phyloP scores from a whole-genome alignment of 768 basidiomycete genomes.

The Strobilomyces dryophilus region DNA sequence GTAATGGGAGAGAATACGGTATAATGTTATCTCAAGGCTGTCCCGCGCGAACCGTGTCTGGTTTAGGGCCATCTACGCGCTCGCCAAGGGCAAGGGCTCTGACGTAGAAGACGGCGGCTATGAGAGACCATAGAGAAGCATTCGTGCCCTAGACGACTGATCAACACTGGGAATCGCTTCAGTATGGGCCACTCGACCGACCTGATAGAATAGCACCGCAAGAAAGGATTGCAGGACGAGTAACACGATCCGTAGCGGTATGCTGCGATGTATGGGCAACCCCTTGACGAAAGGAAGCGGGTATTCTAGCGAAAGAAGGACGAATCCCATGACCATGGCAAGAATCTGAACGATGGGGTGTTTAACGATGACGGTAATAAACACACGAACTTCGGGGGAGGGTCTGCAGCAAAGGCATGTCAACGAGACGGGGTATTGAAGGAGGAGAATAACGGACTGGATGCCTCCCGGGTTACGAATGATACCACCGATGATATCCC shows the following conservation, averaged over 20 bases:
- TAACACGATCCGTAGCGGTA: slow-evolving; percentile 56
- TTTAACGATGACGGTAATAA: slow-evolving; percentile 74
- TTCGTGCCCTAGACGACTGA: slow-evolving; percentile 67
- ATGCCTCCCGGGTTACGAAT: slow-evolving; percentile 75
- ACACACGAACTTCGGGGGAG: slow-evolving; percentile 52
- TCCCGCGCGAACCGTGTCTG: slow-evolving; percentile 42
- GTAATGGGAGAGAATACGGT: background rate
- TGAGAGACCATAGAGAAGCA: slow-evolving; percentile 73
- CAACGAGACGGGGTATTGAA: background rate
- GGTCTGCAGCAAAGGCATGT: slow-evolving; percentile 40
- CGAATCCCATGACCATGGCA: slow-evolving; percentile 55
- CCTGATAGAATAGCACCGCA: slow-evolving; percentile 74
- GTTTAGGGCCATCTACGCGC: slow-evolving; percentile 60
- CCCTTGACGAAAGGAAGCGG: slow-evolving; percentile 59
- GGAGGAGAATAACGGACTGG: slow-evolving; percentile 49
- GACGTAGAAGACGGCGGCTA: slow-evolving; percentile 64
- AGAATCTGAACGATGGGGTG: slow-evolving; percentile 69
- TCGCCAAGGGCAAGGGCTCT: slow-evolving; percentile 68
- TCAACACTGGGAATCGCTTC: background rate
- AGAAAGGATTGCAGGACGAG: slow-evolving; percentile 62
- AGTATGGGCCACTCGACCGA: slow-evolving; percentile 26
- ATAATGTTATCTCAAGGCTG: slow-evolving; percentile 38
- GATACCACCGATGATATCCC: slow-evolving; percentile 87
- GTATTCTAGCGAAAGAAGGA: slow-evolving; percentile 65
- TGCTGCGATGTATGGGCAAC: slow-evolving; percentile 59